Base-by-base conservation (phyloP, 2,329 filamentous ascomycete species). In the Alternaria sp. region DNA sequence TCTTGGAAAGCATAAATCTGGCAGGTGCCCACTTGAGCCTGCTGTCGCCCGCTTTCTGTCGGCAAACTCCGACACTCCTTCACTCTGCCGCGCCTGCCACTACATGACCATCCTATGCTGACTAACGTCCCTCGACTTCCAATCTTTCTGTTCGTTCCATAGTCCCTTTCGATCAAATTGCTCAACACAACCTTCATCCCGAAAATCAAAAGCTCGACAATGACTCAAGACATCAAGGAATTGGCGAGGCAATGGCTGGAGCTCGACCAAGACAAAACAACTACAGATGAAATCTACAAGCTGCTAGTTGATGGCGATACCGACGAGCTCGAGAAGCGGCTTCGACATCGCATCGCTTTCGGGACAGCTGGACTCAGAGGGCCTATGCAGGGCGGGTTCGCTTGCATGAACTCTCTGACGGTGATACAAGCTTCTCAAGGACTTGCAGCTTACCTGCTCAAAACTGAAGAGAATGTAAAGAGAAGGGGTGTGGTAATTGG, bases 301-400 rank as follows among this genome's bases (percentile, higher is more conserved):
- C 79, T 89, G 28, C 79, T 85, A 18, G 78, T 81, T 34, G 66
- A 81, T 28, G 77, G 80, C 36, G 75, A 86, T 59, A 73, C 76
- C 3, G 66, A 71, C 8, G 85, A 87, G 63, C 79, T 89, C 6
- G 83, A 87, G 62, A 79, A 77, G 57, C 83, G 85, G 41, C 81
- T 89, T 22, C 77, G 81, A 4, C 81, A 82, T 27, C 84, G 86
- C 27, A 89, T 89, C 60, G 82, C 86, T 45, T 89, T 89, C 66
- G 87, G 87, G 25, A 89, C 86, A 6, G 86, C 86, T 40, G 88
- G 88, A 43, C 80, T 90, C 9, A 82, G 88, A 46, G 86, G 86
- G n/a, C 82, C 83, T 38, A 90, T 90, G 88, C 84, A 87, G 67
- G 87, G 87, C 45, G 88, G 88, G 5, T 90, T 89, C 73, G 83